Base-by-base conservation (phyloP, 2,329 filamentous ascomycete genomes). In the Chaetomiaceae sp. region DNA sequence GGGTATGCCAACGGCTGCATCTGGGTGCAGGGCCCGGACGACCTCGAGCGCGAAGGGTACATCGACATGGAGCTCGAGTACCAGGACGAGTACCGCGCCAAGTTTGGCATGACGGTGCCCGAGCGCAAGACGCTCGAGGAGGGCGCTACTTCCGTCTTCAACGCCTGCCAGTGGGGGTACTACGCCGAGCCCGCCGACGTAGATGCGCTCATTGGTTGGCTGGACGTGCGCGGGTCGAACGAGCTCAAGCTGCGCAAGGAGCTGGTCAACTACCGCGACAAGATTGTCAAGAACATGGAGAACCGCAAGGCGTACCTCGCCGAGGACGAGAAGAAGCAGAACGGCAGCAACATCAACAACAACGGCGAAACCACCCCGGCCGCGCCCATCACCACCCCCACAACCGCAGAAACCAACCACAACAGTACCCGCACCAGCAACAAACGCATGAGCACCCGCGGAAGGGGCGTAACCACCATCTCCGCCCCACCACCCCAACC, bases 1-100 rank as follows among this genome's bases (percentile, higher is more conserved):
- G 83, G 79, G 8, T 98, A 97, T 62, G 90, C 91, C 33, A 98
- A 97, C 62, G 93, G 88, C 8, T 87, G 91, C 48, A 77, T 98
- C 47, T 98, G 93, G 93, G 83, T 98, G 12, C 93, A 98, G 66
- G 93, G 93, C 0, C 93, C 93, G 0, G 88, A 95, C 62, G 83
- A 91, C 47, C 78, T 95, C 62, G 90, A 95, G 65, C 79, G 86
- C 3, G 76, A 86, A 56, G 89, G 89, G 6, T 95, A 91, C 61
- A 88, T 95, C 55, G 88, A 96, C 53, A 73, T 93, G 55, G 70
- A 76, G 0, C 70, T 79, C 6, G 83, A 88, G 15, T 76, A 83
- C 50, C 79, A 88, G 62, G 77, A 83, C 47, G 81, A 88, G 60
- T 95, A 96, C 64, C 77, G 79, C 60, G 75, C 77, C 48, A 79